These are phyloP conservation scores for Digitaria exilis DNA, from an alignment of 202 grass and related monocot species.

Conservation along the genomic window DNA sequence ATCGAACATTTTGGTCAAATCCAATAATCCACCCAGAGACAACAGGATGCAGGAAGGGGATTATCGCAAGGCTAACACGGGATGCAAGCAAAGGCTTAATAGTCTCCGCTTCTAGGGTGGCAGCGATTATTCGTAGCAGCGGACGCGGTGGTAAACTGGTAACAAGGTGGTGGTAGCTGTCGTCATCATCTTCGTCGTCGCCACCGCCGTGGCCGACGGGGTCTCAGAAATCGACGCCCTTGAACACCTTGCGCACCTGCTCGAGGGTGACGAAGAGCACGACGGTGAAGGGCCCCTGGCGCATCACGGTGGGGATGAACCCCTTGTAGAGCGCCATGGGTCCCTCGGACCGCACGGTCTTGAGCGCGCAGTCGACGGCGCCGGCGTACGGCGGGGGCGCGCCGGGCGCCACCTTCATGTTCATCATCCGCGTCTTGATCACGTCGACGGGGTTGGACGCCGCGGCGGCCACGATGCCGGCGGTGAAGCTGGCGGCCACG, in stretches of 20 bases:
- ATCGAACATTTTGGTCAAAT: conserved; percentile 9
- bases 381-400: conserved; percentile 75
- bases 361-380: conserved; percentile 91
- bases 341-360: conserved; percentile 80
- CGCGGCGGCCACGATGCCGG: conserved; percentile 68
- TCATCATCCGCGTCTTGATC: conserved; percentile 96
- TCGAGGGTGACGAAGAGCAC: conserved; percentile 99
- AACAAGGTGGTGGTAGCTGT: not conserved
- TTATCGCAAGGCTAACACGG: not conserved
- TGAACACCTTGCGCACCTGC: conserved; percentile 97
- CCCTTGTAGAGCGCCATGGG: conserved; percentile 94
- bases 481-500: conserved; percentile 78
- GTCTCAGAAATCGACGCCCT: conserved; percentile 62
- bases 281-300: conserved; percentile 92
- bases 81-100: not conserved
- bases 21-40: conserved; percentile 25
- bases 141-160: not conserved
- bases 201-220: too few relatives aligned
- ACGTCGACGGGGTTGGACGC: conserved; percentile 96
- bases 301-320: conserved; percentile 88
- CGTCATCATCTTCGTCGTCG: conserved; percentile 37
- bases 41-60: not conserved
- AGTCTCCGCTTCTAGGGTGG: not conserved
- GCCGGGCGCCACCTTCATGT: conserved; percentile 88
- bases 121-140: conserved; percentile 25